Conservation (phyloP, 345 rosid genomes). For the Erysimum cheiranthoides region DNA sequence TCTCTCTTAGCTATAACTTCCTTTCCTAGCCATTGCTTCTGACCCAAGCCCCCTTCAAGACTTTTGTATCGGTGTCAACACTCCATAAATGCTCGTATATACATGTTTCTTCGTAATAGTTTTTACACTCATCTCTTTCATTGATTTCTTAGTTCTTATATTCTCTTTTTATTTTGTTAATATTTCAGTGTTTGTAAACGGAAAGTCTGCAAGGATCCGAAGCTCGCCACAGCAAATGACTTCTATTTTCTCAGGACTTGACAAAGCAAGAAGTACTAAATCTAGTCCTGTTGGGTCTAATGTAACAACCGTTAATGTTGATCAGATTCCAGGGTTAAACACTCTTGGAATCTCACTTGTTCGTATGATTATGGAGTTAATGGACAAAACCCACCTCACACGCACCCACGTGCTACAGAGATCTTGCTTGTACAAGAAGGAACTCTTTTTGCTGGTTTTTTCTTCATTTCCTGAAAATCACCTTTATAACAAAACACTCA, state of each 20-base stretch:
- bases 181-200: not conserved
- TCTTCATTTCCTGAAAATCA: not conserved
- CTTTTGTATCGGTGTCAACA: not conserved
- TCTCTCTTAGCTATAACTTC: not conserved
- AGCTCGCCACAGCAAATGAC: not conserved
- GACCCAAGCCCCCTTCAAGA: not conserved
- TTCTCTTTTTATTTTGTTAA: no score
- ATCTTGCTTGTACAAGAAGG: constrained; percentile 16
- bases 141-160: not conserved
- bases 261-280: not conserved
- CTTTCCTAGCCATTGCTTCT: not conserved
- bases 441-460: not conserved
- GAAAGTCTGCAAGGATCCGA: not conserved
- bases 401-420: constrained; percentile 37
- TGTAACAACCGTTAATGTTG: not conserved
- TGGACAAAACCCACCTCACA: constrained; percentile 30
- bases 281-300: not conserved
- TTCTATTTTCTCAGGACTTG: not conserved
- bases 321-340: constrained; percentile 16
- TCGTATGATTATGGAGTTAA: not conserved
- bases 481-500: not conserved
- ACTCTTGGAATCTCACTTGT: constrained; percentile 22
- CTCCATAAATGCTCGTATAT: not conserved
- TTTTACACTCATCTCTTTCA: not conserved
- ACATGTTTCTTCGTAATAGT: no score